A percentile compares a stretch with the other conserved stretches of the same genome.
These are phyloP conservation scores for Aspergillus mulundensis DNA, from an alignment of 495 filamentous ascomycete species.

Conservation along the genomic window DNA sequence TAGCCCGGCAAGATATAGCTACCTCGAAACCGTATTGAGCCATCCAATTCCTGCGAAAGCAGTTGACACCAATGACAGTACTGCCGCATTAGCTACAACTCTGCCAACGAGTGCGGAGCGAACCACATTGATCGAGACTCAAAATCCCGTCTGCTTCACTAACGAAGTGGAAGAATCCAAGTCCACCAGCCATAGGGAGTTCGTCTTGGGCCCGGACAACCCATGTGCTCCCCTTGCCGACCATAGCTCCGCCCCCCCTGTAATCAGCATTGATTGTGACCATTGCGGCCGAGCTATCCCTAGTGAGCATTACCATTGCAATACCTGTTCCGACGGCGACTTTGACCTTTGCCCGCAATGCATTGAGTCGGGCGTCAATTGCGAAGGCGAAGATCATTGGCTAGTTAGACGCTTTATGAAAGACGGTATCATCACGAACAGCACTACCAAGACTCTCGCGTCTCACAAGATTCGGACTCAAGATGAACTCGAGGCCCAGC, in stretches of 20 bases:
- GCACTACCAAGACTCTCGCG: slow-evolving; percentile 73
- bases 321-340: slow-evolving; percentile 86
- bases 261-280: slow-evolving; percentile 84
- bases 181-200: slow-evolving; percentile 29
- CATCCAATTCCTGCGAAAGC: slow-evolving; percentile 25
- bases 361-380: slow-evolving; percentile 68
- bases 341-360: slow-evolving; percentile 88
- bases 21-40: slow-evolving; percentile 43
- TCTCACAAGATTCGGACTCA: slow-evolving; percentile 47
- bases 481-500: slow-evolving; percentile 11
- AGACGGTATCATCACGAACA: slow-evolving; percentile 74
- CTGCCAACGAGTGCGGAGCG: slow-evolving; percentile 7
- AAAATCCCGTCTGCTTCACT: slow-evolving; percentile 8
- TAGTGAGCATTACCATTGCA: slow-evolving; percentile 89
- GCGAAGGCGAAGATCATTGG: slow-evolving; percentile 77
- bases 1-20: slow-evolving; percentile 30
- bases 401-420: slow-evolving; percentile 84
- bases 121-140: slow-evolving; percentile 5
- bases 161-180: slow-evolving; percentile 10
- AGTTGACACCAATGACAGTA: slow-evolving; percentile 10
- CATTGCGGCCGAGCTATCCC: slow-evolving; percentile 72
- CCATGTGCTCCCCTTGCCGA: slow-evolving; percentile 28
- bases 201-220: slow-evolving; percentile 28
- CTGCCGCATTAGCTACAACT: slow-evolving; percentile 7
- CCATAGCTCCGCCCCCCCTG: slow-evolving; percentile 29